Base-by-base conservation (phyloP, 306 rosid genomes). In the Cercis canadensis region DNA sequence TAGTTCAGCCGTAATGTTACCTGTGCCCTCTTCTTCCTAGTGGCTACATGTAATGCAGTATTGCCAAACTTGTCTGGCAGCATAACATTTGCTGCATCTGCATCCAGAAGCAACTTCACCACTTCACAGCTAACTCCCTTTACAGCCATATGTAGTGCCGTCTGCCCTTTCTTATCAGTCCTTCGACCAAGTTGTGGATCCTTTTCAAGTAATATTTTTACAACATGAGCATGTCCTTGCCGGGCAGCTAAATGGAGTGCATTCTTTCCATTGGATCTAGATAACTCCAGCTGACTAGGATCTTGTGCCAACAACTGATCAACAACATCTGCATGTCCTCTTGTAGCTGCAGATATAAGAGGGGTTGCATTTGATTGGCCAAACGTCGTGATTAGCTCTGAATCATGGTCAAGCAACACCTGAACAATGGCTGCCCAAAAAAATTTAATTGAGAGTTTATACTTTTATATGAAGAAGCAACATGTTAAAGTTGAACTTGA, bases 1-100 rank as follows among this genome's bases (percentile, higher is more conserved):
- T n/a, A n/a, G n/a, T n/a, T n/a, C n/a, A n/a, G n/a, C n/a, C n/a
- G n/a, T n/a, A n/a, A n/a, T 6, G 21, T 16, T 80, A 88, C 91
- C 90, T 88, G 85, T 32, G 70, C 76, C 67, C 88, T 70, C 64
- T 82, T 86, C 65, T 88, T 88, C 77, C 95, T 78, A 5, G 85
- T 75, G 84, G 85, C 90, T 43, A 85, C 69, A 74, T 85, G 90
- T 34, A 85, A 77, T 21, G 87, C 83, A 5, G 85, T 70, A 36
- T 85, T 79, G 62, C 90, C 81, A 37, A 80, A 85, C 75, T 74
- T 85, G 72, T 82, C 90, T 5, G 90, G 87, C 15, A 80, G 85
- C 81, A 76, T 85, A 62, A 82, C 87, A 60, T 69, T 72, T 41
- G 90, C 81, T 8, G 90, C 67, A 73, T 85, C 87, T 8, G 72